Percentiles rank a stretch among this genome's conserved stretches.
Evolutionary conservation across 805 yeast species (phyloP).

Genomic region (Pichia sporocuriosa): DNA sequence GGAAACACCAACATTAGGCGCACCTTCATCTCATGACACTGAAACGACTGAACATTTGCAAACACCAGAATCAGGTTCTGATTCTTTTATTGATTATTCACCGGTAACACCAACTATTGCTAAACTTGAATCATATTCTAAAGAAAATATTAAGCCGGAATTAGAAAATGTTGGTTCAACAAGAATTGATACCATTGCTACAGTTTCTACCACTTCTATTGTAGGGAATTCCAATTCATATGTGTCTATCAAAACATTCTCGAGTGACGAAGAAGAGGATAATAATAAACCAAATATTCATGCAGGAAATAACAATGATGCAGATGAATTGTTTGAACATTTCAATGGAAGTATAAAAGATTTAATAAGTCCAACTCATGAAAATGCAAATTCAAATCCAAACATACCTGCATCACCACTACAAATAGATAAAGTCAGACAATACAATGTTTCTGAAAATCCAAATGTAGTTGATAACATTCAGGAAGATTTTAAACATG

Average conservation of each 20-base stretch:
- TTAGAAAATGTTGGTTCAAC: neutral
- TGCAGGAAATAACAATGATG: constrained; percentile 3
- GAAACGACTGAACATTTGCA: neutral
- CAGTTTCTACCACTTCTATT: too few relatives aligned
- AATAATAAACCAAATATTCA: neutral
- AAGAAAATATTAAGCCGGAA: constrained; percentile 1
- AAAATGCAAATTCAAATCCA: neutral
- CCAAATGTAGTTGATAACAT: neutral
- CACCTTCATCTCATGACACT: neutral
- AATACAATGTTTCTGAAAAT: neutral
- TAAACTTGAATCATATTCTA: constrained; percentile 3
- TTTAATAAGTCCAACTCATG: constrained; percentile 7
- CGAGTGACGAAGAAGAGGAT: constrained; percentile 9
- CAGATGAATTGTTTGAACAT: constrained; percentile 12
- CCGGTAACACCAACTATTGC: constrained; percentile 11
- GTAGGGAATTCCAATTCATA: too few relatives aligned
- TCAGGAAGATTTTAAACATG: constrained; percentile 3
- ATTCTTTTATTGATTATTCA: constrained; percentile 10
- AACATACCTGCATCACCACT: neutral
- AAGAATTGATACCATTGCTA: too few relatives aligned
- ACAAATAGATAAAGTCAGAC: constrained; percentile 1
- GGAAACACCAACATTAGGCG: constrained; percentile 1
- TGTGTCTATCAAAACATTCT: constrained; percentile 8
- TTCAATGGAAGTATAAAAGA: constrained; percentile 13
- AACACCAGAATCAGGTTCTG: constrained; percentile 9